These are phyloP conservation scores for Perilla frutescens DNA, from an alignment of 257 asterid species.

Conservation along the genomic window DNA sequence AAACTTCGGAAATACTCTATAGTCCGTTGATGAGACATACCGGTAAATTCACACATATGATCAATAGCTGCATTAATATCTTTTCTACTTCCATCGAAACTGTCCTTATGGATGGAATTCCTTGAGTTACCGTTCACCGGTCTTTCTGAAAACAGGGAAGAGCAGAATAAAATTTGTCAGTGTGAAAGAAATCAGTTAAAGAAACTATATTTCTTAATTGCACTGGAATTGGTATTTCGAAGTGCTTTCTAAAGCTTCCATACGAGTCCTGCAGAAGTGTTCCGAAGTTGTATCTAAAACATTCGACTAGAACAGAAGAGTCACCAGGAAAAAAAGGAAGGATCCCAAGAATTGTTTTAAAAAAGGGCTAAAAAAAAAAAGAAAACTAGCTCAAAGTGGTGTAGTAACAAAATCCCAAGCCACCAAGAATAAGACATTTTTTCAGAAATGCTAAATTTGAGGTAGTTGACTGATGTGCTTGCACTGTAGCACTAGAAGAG, in stretches of 20 bases:
- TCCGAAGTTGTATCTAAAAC: not conserved
- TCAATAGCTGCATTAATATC: constrained; percentile 89
- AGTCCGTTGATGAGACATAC: constrained; percentile 41
- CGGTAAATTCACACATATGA: constrained; percentile 85
- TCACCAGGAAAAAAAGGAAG: not conserved
- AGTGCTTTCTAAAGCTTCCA: not conserved
- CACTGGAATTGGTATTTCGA: constrained; percentile 5
- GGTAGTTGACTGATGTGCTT: not conserved
- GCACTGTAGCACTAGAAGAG: not conserved
- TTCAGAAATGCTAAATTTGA: constrained; percentile 14
- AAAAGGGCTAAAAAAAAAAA: not conserved
- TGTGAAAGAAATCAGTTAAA: not conserved
- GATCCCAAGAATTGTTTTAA: not conserved
- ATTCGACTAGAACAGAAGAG: not conserved
- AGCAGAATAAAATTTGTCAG: constrained; percentile 23
- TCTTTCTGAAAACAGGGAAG: constrained; percentile 54
- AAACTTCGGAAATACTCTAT: constrained; percentile 1
- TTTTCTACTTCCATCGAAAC: constrained; percentile 93
- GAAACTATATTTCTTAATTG: not conserved
- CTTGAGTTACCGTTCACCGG: constrained; percentile 48
- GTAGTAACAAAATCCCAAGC: constrained; percentile 3
- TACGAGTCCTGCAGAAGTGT: not conserved
- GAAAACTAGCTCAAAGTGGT: not conserved
- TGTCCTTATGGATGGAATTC: constrained; percentile 63
- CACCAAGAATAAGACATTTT: not conserved